phyloP scores from a whole-genome alignment of 306 rosid genomes.

The Dalbergia cochinchinensis region DNA sequence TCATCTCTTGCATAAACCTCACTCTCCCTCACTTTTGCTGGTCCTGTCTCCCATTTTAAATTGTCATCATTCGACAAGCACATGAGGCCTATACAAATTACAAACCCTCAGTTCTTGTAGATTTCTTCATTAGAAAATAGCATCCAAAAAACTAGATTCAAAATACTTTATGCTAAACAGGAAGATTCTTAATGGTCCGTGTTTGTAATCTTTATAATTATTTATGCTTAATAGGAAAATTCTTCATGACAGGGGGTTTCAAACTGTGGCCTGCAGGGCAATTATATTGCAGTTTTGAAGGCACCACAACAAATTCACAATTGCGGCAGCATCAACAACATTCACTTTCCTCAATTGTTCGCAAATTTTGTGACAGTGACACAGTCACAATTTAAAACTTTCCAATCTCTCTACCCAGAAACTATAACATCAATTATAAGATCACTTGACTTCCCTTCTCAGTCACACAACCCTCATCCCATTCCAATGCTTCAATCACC shows the following conservation, averaged over 20 bases:
- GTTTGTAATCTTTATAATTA: neutral
- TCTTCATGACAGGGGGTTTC: neutral
- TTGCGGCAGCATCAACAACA: neutral
- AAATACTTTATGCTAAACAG: neutral
- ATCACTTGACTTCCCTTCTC: conserved; percentile 3
- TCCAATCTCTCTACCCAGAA: neutral
- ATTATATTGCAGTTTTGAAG: neutral
- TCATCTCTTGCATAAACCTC: neutral
- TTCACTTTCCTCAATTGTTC: conserved; percentile 10
- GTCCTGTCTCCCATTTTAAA: conserved; percentile 26
- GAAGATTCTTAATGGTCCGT: neutral
- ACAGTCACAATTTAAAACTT: neutral
- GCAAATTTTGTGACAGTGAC: neutral
- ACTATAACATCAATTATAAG: neutral
- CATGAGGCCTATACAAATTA: conserved; percentile 26
- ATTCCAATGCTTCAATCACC: conserved; percentile 19
- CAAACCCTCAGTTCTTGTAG: conserved; percentile 11
- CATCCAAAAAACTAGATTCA: neutral
- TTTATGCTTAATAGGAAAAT: neutral
- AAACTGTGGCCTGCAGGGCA: neutral
- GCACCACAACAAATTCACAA: neutral
- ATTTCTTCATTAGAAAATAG: conserved; percentile 15
- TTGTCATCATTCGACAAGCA: neutral
- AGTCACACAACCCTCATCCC: conserved; percentile 6
- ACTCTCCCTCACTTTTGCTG: conserved; percentile 3